Evolutionary conservation across 306 rosid species (phyloP), one percentile per base, ranked within the genome.

Genomic region (Begonia masoniana): DNA sequence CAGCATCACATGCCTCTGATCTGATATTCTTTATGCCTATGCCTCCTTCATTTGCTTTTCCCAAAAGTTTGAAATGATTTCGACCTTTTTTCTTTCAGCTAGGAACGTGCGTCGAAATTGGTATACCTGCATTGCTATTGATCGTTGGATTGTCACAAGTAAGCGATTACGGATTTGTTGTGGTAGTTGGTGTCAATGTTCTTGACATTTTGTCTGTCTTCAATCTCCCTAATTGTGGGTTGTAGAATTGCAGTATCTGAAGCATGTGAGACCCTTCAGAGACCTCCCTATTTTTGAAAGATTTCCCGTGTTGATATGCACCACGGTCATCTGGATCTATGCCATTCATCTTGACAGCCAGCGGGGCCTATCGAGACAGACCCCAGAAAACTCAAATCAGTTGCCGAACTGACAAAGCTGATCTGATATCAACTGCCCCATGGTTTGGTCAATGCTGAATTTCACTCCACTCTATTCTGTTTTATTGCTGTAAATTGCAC

Each of bases 51-150:
- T n/a, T n/a, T n/a, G n/a, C n/a, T n/a, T n/a, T n/a, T n/a, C n/a
- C n/a, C n/a, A n/a, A n/a, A 21, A 21, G 24, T 21, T 21, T 21
- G 24, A 21, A 21, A 21, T 21, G 24, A 3, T 21, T 1, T 21
- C 0, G 24, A 21, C 24, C 24, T 21, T 21, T 21, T 67, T 51
- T 64, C 65, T 72, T 67, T 73, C 94, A 91, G 97, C 50, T 91
- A 70, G 97, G 97, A 15, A 73, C 75, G 59, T 91, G 97, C 39
- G 88, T 91, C 56, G 97, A 91, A 78, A 81, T 91, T 62, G 97
- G 96, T 42, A 49, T 91, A 67, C 97, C 96, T 10, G 85, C 75
- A 94, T 79, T 91, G 72, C 49, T 91, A 62, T 65, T 91, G 74
- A 81, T 91, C 53, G 68, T 91, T 63, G 96, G 94, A 43, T 50